Conservation (phyloP, 2,329 filamentous ascomycete species). For the Colletotrichum tanaceti region DNA sequence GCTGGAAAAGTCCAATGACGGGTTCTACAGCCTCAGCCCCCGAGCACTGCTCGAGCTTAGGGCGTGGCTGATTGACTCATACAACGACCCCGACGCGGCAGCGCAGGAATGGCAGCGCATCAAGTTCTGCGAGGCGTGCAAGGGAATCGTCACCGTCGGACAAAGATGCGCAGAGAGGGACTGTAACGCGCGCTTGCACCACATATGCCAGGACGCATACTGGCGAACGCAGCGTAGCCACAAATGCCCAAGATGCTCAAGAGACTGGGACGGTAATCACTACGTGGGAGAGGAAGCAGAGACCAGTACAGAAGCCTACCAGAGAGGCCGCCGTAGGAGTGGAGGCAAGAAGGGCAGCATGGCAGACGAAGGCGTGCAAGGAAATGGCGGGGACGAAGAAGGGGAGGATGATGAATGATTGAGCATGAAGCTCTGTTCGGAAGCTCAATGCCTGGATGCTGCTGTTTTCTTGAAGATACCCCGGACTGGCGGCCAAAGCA, state of each 20-base stretch:
- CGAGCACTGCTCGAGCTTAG: slow-evolving; percentile 86
- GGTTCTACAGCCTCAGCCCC: slow-evolving; percentile 81
- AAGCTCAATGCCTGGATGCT: slow-evolving; percentile 1
- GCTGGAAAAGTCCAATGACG: slow-evolving; percentile 78
- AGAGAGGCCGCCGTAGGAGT: slow-evolving; percentile 55
- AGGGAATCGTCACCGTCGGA: slow-evolving; percentile 87
- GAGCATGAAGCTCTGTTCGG: slow-evolving; percentile 12
- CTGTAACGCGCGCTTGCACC: slow-evolving; percentile 79
- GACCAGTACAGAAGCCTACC: slow-evolving; percentile 64
- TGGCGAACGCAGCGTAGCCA: slow-evolving; percentile 74
- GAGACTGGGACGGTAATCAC: slow-evolving; percentile 60
- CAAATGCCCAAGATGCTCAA: slow-evolving; percentile 72
- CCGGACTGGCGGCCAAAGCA: slow-evolving; percentile 19
- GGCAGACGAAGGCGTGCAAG: slow-evolving; percentile 43
- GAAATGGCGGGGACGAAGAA: slow-evolving; percentile 47
- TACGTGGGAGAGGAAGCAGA: slow-evolving; percentile 69
- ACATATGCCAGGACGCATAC: slow-evolving; percentile 78
- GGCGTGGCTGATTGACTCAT: slow-evolving; percentile 86
- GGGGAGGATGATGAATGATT: slow-evolving; percentile 30
- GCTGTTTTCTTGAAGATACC: slow-evolving; percentile 32
- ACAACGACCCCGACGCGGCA: slow-evolving; percentile 79
- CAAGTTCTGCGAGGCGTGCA: slow-evolving; percentile 89
- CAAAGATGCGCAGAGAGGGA: slow-evolving; percentile 77
- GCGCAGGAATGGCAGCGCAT: slow-evolving; percentile 76
- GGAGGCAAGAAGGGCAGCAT: slow-evolving; percentile 50